phyloP scores from a whole-genome alignment of 352 stramenopile species.

The Phytophthora crassamura region DNA sequence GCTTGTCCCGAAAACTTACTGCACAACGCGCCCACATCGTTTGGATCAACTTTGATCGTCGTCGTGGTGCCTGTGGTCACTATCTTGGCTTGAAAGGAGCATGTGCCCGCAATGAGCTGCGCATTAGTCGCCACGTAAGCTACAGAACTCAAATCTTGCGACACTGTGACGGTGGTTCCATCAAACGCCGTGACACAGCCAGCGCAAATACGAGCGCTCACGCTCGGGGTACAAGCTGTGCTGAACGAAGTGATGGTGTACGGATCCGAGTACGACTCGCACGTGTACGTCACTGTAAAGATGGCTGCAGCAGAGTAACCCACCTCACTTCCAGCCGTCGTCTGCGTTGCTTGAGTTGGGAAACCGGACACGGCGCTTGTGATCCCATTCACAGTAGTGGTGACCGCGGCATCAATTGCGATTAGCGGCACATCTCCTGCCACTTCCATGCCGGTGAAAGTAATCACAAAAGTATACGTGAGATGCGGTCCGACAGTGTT shows the following conservation, averaged over 20 bases:
- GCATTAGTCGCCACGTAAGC: slow-evolving; percentile 24
- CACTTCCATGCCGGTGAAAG: slow-evolving; percentile 82
- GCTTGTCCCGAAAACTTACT: slow-evolving; percentile 49
- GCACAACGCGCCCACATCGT: slow-evolving; percentile 61
- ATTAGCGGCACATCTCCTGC: slow-evolving; percentile 89
- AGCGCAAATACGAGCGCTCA: slow-evolving; percentile 42
- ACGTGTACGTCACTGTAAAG: slow-evolving; percentile 74
- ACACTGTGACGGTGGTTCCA: slow-evolving; percentile 58
- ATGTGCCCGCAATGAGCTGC: slow-evolving; percentile 60
- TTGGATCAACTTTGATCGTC: slow-evolving; percentile 42
- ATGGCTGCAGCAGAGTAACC: slow-evolving; percentile 41
- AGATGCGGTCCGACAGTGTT: slow-evolving; percentile 50
- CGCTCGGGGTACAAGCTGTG: slow-evolving; percentile 50
- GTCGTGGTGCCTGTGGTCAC: slow-evolving; percentile 28
- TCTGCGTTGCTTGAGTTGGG: slow-evolving; percentile 46
- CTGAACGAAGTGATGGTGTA: slow-evolving; percentile 61
- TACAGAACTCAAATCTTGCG: slow-evolving; percentile 15
- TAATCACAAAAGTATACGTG: slow-evolving; percentile 82
- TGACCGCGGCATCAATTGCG: slow-evolving; percentile 53
- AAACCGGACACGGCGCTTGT: slow-evolving; percentile 27
- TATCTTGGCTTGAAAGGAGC: slow-evolving; percentile 56
- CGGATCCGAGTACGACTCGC: slow-evolving; percentile 88
- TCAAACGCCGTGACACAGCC: slow-evolving; percentile 75
- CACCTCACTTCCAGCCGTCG: slow-evolving; percentile 53
- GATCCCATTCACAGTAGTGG: slow-evolving; percentile 24